Percentiles rank a stretch among this genome's conserved stretches.
phyloP scores from a whole-genome alignment of 2,329 filamentous ascomycete species.

The Hypoxylon sp. region DNA sequence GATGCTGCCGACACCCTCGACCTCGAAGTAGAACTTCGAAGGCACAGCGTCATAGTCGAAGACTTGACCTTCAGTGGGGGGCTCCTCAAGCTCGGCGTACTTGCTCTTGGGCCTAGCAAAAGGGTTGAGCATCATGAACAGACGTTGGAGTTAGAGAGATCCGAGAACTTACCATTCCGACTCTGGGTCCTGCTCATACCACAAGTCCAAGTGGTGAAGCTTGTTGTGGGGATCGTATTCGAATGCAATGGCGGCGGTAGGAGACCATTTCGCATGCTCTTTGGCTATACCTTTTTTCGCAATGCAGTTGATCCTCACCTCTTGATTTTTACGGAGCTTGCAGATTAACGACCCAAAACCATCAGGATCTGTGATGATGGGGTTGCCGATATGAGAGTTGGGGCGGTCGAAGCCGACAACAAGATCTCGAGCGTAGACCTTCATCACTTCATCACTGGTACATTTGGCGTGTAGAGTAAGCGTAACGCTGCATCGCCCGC shows the following conservation, averaged over 20 bases:
- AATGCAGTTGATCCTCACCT: slow-evolving; percentile 89
- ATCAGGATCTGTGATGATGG: slow-evolving; percentile 85
- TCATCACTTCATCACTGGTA: slow-evolving; percentile 87
- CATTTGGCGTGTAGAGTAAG: slow-evolving; percentile 88
- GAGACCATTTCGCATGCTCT: slow-evolving; percentile 98
- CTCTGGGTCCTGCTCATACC: slow-evolving; percentile 88
- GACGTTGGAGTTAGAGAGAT: not conserved
- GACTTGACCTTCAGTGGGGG: slow-evolving; percentile 81
- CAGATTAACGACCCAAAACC: slow-evolving; percentile 86
- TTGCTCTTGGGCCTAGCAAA: slow-evolving; percentile 78
- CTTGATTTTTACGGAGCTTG: slow-evolving; percentile 90
- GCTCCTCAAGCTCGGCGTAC: slow-evolving; percentile 83
- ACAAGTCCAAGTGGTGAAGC: slow-evolving; percentile 89
- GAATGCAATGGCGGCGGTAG: slow-evolving; percentile 91
- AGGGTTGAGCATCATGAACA: slow-evolving; percentile 42
- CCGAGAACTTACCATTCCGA: slow-evolving; percentile 79
- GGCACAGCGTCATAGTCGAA: slow-evolving; percentile 94
- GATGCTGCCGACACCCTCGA: slow-evolving; percentile 88
- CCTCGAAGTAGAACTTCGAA: slow-evolving; percentile 89
- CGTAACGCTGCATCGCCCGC: slow-evolving; percentile 88
- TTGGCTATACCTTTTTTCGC: slow-evolving; percentile 99
- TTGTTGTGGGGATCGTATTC: slow-evolving; percentile 99
- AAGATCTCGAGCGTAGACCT: slow-evolving; percentile 91
- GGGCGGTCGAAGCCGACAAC: slow-evolving; percentile 76
- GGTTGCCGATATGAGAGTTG: slow-evolving; percentile 81